Percentiles rank a stretch among this genome's conserved stretches.
Evolutionary conservation across 208 protist species (phyloP).

Genomic region (Crithidia fasciculata): DNA sequence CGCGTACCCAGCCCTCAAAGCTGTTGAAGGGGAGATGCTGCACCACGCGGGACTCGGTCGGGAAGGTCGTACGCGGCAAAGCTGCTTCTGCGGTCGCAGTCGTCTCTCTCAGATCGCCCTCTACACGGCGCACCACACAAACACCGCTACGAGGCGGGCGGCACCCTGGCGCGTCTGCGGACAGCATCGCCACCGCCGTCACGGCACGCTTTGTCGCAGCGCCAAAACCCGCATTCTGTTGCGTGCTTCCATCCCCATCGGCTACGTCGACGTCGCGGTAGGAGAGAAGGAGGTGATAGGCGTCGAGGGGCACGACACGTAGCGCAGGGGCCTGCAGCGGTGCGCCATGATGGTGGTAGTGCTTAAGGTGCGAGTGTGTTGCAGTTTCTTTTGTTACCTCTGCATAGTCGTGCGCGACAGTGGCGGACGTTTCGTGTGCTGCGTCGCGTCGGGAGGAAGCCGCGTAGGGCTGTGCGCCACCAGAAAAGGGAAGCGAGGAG

Average conservation of each 20-base stretch:
- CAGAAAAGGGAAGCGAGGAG: constrained; percentile 15
- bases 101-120: constrained; percentile 18
- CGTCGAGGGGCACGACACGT: constrained; percentile 26
- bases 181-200: constrained; percentile 13
- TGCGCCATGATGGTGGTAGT: background rate
- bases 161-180: constrained; percentile 14
- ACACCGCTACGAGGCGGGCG: constrained; percentile 28
- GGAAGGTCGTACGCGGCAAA: background rate
- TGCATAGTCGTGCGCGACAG: background rate
- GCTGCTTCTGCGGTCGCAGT: background rate
- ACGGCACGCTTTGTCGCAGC: constrained; percentile 4
- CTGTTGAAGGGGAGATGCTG: constrained; percentile 28
- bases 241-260: background rate
- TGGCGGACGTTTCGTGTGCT: background rate
- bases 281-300: constrained; percentile 32
- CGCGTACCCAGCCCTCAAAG: constrained; percentile 44
- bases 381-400: background rate
- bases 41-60: constrained; percentile 28
- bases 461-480: constrained; percentile 18
- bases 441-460: constrained; percentile 5
- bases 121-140: constrained; percentile 25
- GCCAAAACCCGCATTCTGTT: background rate
- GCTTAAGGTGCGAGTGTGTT: background rate
- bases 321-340: constrained; percentile 3
- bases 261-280: constrained; percentile 13